Evolutionary conservation across 2,329 filamentous ascomycete species (phyloP).

Genomic region (Aspergillus proliferans): DNA sequence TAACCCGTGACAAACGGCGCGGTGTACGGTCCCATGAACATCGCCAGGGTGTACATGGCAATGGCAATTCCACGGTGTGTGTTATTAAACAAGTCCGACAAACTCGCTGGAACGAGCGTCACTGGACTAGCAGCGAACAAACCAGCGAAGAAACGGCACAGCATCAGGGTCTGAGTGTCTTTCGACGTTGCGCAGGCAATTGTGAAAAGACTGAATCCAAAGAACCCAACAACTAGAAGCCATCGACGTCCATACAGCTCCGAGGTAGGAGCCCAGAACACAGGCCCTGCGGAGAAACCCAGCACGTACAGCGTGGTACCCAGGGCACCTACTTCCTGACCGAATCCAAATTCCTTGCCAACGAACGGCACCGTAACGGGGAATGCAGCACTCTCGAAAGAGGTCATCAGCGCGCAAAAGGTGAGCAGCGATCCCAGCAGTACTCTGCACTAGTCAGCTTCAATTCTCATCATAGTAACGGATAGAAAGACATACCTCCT

Average conservation of each 20-base stretch:
- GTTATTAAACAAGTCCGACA: slow-evolving; percentile 46
- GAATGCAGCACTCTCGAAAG: slow-evolving; percentile 56
- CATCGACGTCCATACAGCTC: slow-evolving; percentile 53
- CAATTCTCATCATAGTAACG: neutral
- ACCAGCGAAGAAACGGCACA: slow-evolving; percentile 40
- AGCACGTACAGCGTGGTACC: slow-evolving; percentile 44
- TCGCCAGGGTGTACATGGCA: slow-evolving; percentile 42
- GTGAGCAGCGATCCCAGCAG: slow-evolving; percentile 7
- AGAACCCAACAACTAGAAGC: slow-evolving; percentile 41
- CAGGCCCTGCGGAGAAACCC: slow-evolving; percentile 52
- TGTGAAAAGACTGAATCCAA: slow-evolving; percentile 37
- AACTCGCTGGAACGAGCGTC: slow-evolving; percentile 33
- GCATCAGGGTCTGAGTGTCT: slow-evolving; percentile 32
- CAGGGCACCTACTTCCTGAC: slow-evolving; percentile 35
- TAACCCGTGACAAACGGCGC: slow-evolving; percentile 46
- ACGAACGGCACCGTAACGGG: slow-evolving; percentile 55
- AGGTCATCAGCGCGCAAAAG: slow-evolving; percentile 32
- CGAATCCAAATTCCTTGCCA: slow-evolving; percentile 41
- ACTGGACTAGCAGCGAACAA: slow-evolving; percentile 38
- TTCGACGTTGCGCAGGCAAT: slow-evolving; percentile 38
- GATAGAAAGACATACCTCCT: slow-evolving; percentile 31
- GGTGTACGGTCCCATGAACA: slow-evolving; percentile 41
- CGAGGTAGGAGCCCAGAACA: slow-evolving; percentile 56
- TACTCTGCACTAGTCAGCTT: neutral
- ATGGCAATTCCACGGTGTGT: slow-evolving; percentile 33